Conservation (phyloP, 2,329 filamentous ascomycete genomes). For the Bipolaris bicolor region DNA sequence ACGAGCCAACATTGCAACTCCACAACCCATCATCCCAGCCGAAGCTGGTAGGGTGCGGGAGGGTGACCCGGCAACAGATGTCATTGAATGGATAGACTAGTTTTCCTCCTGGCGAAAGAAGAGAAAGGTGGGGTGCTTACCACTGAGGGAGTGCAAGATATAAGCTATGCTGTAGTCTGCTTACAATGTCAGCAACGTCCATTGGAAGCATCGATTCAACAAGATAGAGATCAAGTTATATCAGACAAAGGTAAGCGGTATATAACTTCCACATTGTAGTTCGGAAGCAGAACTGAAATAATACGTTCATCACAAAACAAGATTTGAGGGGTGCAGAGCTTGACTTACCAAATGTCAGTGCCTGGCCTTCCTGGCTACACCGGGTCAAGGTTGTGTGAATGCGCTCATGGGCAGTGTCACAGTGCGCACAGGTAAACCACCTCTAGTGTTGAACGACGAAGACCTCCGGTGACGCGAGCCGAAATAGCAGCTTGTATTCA, state of each 20-base stretch:
- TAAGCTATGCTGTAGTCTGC: not conserved
- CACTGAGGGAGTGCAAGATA: not conserved
- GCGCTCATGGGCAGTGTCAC: not conserved
- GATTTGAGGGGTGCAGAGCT: not conserved
- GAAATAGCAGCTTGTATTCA: not conserved
- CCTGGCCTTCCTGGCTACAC: not conserved
- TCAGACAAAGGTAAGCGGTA: slow-evolving; percentile 65
- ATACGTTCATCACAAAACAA: slow-evolving; percentile 47
- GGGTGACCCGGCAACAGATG: slow-evolving; percentile 71
- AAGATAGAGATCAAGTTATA: slow-evolving; percentile 19
- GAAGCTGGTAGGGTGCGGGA: slow-evolving; percentile 69
- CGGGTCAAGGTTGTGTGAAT: not conserved
- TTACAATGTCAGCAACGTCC: slow-evolving; percentile 25
- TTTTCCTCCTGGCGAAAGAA: slow-evolving; percentile 60
- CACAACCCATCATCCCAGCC: slow-evolving; percentile 74
- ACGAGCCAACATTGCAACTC: slow-evolving; percentile 62
- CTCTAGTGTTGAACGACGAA: not conserved
- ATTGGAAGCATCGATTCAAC: slow-evolving; percentile 4
- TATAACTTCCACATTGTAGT: slow-evolving; percentile 63
- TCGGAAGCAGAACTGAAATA: slow-evolving; percentile 70
- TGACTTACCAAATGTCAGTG: slow-evolving; percentile 23
- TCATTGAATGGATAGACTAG: slow-evolving; percentile 69
- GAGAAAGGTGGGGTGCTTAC: slow-evolving; percentile 31
- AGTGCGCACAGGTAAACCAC: not conserved
- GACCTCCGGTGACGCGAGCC: not conserved